Base-by-base conservation (phyloP, 2,329 filamentous ascomycete genomes). In the Calonectria pseudoturangicola region DNA sequence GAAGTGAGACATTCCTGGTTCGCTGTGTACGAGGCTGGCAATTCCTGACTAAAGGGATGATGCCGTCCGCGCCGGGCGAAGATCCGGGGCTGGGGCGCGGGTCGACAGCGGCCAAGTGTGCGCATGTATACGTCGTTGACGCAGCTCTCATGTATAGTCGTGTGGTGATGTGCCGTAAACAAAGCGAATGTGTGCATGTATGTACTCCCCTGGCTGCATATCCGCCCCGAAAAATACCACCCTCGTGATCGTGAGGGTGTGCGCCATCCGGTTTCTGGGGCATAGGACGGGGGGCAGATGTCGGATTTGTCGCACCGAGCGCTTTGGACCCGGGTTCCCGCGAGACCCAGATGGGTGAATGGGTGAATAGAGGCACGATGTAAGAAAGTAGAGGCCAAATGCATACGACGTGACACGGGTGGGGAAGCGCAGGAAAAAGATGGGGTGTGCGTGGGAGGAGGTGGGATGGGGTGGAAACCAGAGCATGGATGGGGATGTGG, bases 41-140 rank as follows among this genome's bases (percentile, higher is more conserved):
- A 75, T 70, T 64, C 71, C 71, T 76, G 76, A 77, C 76, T 77
- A 77, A 78, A 47, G 51, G 48, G 67, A 74, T 75, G 64, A 54
- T 63, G 58, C 12, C 54, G 33, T 60, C 54, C 33, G 39, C 33
- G 54, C 27, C 54, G 21, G 45, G 27, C 18, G 58, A 47, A 63
- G 58, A 63, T 63, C 58, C 41, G 58, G 58, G 41, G 58, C 27
- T 27, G 58, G 47, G 41, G 54, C 54, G 54, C 36, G 54, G 54
- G 54, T 27, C 54, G 39, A n/a, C 33, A 60, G 25, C 21, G 39
- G 36, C 30, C 33, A 60, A 39, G 30, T 15, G 39, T 60, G 48
- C 2, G 50, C 2, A 18, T 51, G 48, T 54, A 28, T 28, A 48
- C 8, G 54, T 41, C 33, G 30, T n/a, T 16, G 54, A 41, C 27